These are phyloP conservation scores for Trichoderma afroharzianum DNA, from an alignment of 2,329 filamentous ascomycete species.

Conservation along the genomic window DNA sequence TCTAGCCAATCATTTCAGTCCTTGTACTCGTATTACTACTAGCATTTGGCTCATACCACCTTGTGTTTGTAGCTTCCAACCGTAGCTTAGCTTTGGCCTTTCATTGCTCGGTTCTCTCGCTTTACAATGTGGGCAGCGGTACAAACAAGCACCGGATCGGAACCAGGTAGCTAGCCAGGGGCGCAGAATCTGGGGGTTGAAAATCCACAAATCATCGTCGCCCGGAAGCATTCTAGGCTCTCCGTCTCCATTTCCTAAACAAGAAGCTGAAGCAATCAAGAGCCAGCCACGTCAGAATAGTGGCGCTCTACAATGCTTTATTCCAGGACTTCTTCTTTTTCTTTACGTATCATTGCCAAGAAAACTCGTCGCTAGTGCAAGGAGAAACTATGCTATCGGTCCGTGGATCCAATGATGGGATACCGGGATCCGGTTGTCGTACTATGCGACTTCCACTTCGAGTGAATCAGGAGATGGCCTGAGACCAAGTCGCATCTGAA, in stretches of 20 bases:
- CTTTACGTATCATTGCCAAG: not conserved
- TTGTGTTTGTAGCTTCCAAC: not conserved
- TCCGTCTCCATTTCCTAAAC: not conserved
- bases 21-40: not conserved
- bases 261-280: constrained; percentile 4
- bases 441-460: not conserved
- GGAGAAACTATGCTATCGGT: not conserved
- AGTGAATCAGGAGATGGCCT: not conserved
- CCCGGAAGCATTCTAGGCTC: not conserved
- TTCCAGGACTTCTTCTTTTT: not conserved
- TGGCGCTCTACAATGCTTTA: not conserved
- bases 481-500: not conserved
- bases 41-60: not conserved
- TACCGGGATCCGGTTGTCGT: not conserved
- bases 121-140: not conserved
- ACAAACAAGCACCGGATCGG: not conserved
- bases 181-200: constrained; percentile 7
- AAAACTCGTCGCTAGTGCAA: not conserved
- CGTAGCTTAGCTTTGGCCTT: not conserved
- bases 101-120: not conserved
- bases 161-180: not conserved
- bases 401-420: not conserved
- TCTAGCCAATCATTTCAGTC: not conserved
- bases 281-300: not conserved
- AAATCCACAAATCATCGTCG: constrained; percentile 3